Evolutionary conservation across 352 stramenopile genomes (phyloP), one percentile per base, ranked within the genome.

Genomic region (Phytophthora sp.): DNA sequence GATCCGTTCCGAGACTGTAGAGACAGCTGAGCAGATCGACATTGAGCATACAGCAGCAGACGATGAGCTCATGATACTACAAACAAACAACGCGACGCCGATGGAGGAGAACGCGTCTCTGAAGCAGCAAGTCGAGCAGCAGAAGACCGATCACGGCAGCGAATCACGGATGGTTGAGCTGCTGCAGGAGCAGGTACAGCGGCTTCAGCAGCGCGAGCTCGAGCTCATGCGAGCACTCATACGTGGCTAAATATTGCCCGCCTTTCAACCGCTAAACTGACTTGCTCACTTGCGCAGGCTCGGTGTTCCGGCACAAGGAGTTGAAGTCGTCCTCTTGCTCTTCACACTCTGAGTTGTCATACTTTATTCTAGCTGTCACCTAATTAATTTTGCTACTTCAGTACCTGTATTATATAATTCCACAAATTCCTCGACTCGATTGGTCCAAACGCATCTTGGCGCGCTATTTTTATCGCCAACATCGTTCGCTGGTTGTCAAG

Each of bases 111-210:
- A 52, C 46, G 13, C 36, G 8, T 23, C 11, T 2, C 26, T 65
- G 46, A 42, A 30, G 5, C 57, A 52, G 36, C 26, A 65, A 20
- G 24, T 58, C 11, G n/a, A 49, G 12, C 36, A 30, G 23, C 20
- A 51, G 29, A 44, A 44, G 20, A 53, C 38, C 3, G 38, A 60
- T n/a, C 29, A 33, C 49, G 12, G n/a, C n/a, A n/a, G n/a, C n/a
- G n/a, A n/a, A n/a, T n/a, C n/a, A n/a, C 12, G 47, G 16, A 45
- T 66, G 29, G 58, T 66, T 13, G 11, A 49, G 38, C 29, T 66
- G 7, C 31, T 66, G 16, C 47, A 66, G 30, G 58, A 66, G n/a
- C 58, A 66, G 16, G 58, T 66, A 23, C 58, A 54, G 39, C 36
- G 58, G 2, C 58, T 66, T 11, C 58, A 66, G 49, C 58, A 60